Base-by-base conservation (phyloP, 2,329 filamentous ascomycete genomes). In the Eurotiales sp. region DNA sequence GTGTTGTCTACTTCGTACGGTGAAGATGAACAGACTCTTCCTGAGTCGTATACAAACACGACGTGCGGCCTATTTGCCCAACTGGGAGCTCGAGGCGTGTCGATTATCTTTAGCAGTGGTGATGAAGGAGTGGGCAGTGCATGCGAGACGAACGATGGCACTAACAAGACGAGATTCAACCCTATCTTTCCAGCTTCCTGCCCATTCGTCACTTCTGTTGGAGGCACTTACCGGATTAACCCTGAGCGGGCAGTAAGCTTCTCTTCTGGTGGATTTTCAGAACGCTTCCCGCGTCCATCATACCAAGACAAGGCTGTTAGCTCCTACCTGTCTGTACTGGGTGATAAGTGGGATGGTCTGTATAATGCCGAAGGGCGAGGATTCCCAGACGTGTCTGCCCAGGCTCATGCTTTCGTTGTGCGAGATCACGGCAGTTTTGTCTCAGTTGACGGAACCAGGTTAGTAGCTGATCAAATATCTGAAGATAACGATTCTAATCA, bases 1-100 rank as follows among this genome's bases (percentile, higher is more conserved):
- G 80, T 87, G 15, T 74, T 89, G 37, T 79, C 77, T 36, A 85
- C 83, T n/a, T 88, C 84, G 0, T 89, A 88, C 61, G 84, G 83
- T 22, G 84, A 87, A 58, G 76, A 84, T 42, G 86, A 89, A 65
- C 82, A 77, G 21, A 55, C 45, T 17, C 42, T 55, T 10, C 53
- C 53, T 4, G 42, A 44, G n/a, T 43, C 46, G 2, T 55, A 55
- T 39, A 47, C 53, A n/a, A 50, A 53, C 15, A 50, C 46, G 10
- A 52, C 82, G 17, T 87, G 87, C 67, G 76, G 76, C 27, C 71
- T 82, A 37, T 83, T 85, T 54, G 82, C 79, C 4, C 81, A 85
- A 54, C 77, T 89, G 4, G 83, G 83, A 19, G 76, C 80, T 1
- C 80, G 85, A 10, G 86, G 86, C 27, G 80, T 87, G 17, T 81